Percentiles rank a stretch among this genome's conserved stretches.
These are phyloP conservation scores for Phytopythium vexans DNA, from an alignment of 352 stramenopile species.

Conservation along the genomic window DNA sequence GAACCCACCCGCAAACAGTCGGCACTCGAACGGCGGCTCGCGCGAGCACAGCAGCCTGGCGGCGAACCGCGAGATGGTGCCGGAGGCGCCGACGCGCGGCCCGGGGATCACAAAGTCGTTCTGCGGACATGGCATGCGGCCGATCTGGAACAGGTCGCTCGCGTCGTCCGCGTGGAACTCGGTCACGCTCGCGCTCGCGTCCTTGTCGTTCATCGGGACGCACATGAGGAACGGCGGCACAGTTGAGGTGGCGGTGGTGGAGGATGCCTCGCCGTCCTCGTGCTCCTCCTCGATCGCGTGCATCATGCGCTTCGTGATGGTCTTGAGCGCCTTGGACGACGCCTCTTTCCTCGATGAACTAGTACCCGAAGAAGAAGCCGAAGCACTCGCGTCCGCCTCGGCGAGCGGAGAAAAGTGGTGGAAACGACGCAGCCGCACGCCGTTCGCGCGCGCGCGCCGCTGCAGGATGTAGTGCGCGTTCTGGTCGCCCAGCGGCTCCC, in stretches of 20 bases:
- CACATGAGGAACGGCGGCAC: constrained; percentile 47
- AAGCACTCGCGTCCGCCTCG: constrained; percentile 1
- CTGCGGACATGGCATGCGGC: constrained; percentile 65
- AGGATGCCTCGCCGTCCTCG: background rate
- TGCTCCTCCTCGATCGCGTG: constrained; percentile 33
- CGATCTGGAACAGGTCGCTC: constrained; percentile 81
- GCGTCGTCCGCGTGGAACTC: constrained; percentile 49
- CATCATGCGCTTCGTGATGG: constrained; percentile 52
- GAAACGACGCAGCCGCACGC: constrained; percentile 47
- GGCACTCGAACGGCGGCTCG: constrained; percentile 57
- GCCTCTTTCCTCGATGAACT: background rate
- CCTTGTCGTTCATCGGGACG: constrained; percentile 66
- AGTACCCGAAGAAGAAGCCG: background rate
- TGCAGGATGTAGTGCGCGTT: constrained; percentile 65
- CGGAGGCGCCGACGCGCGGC: constrained; percentile 63
- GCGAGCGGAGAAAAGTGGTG: constrained; percentile 42
- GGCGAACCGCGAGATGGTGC: constrained; percentile 73
- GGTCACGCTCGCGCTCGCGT: constrained; percentile 50
- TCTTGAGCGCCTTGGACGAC: constrained; percentile 37
- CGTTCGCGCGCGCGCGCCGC: constrained; percentile 45
- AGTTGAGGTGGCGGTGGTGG: background rate
- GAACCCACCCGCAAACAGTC: constrained; percentile 69
- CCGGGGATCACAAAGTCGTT: constrained; percentile 82
- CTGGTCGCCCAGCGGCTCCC: constrained; percentile 71
- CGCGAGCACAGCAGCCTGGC: constrained; percentile 63